These are phyloP conservation scores for Cichorium intybus DNA, from an alignment of 140 eudicot genomes.

Conservation along the genomic window DNA sequence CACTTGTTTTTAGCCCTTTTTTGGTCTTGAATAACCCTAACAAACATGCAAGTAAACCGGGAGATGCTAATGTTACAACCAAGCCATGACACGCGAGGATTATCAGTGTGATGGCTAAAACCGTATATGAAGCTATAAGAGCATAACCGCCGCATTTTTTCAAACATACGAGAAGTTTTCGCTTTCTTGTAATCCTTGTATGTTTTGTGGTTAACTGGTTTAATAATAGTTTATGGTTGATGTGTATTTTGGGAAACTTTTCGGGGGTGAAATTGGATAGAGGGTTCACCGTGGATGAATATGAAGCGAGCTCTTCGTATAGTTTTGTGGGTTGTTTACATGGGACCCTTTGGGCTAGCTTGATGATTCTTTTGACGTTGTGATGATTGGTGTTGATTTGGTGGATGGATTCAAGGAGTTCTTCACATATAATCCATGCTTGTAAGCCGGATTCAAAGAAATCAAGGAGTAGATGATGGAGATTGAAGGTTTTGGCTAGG, in stretches of 20 bases:
- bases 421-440: constrained; percentile 54
- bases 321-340: neutral
- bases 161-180: constrained; percentile 20
- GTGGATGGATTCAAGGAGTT: constrained; percentile 43
- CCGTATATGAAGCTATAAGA: constrained; percentile 32
- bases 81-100: constrained; percentile 52
- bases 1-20: constrained; percentile 10
- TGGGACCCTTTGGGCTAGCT: constrained; percentile 28
- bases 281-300: constrained; percentile 45
- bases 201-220: constrained; percentile 36
- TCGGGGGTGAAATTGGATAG: constrained; percentile 31
- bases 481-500: constrained; percentile 27
- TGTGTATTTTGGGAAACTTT: constrained; percentile 40
- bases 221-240: constrained; percentile 27
- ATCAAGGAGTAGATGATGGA: constrained; percentile 43
- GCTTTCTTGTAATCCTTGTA: constrained; percentile 39
- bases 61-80: constrained; percentile 41
- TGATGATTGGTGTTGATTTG: constrained; percentile 46
- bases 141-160: constrained; percentile 36
- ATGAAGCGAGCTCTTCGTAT: constrained; percentile 38
- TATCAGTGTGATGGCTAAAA: constrained; percentile 42
- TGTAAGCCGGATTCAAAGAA: constrained; percentile 53
- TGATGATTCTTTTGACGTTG: constrained; percentile 30
- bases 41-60: constrained; percentile 38
- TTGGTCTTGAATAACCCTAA: constrained; percentile 22